Evolutionary conservation across 768 basidiomycete species (phyloP), one percentile per base, ranked within the genome.

Genomic region (Collybiopsis luxurians): DNA sequence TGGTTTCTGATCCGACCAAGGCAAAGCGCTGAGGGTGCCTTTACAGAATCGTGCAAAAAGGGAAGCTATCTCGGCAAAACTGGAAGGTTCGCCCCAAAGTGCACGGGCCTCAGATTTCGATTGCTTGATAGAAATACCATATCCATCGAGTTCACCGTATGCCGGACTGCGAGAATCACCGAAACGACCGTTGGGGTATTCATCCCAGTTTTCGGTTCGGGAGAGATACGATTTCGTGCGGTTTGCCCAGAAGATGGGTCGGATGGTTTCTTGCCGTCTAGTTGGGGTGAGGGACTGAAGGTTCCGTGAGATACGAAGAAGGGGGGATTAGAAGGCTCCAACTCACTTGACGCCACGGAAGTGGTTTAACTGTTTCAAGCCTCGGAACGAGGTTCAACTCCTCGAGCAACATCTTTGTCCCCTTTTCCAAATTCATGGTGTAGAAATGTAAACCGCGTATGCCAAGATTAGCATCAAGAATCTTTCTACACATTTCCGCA

Each of bases 201-300:
- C 96, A 68, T 99, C 97, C 97, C 97, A 99, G 67, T 97, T 92
- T 69, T 97, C 95, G 13, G 97, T 98, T 53, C 96, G 89, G 7
- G 92, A 92, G 45, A 98, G 78, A 69, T 98, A 98, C 1, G 95
- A 97, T 67, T 95, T 90, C 36, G 94, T 83, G 38, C 96, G 82
- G 74, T 99, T 98, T 12, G 97, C 94, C 95, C 96, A 98, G 78
- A 98, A 98, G 67, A 99, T 98, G 2, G 97, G 97, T 31, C 97
- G 89, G 61, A 96, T 98, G 47, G 83, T 89, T 73, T 99, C 97
- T 61, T 85, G 79, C 49, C 96, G 89, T 56, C 97, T 82, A 67
- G 82, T 92, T 19, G 95, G 94, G 2, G 96, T 98, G 62, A 98
- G 89, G 19, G 87, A 93, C 90, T 94, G 66, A 15, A 53, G 42